Evolutionary conservation across 2,329 filamentous ascomycete species (phyloP).

Genomic region (Ambrosiella cleistominuta): DNA sequence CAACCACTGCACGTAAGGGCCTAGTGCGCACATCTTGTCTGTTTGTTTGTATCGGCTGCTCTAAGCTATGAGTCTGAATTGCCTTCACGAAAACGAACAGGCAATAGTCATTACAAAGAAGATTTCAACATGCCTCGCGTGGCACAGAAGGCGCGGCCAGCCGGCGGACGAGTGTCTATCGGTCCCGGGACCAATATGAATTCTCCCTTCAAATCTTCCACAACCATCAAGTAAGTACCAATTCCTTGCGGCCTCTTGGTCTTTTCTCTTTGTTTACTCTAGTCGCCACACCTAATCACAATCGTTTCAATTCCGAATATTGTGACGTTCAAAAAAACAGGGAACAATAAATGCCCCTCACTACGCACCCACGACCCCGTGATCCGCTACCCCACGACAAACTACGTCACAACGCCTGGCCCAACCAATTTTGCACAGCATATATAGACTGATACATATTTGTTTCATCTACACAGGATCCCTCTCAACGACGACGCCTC

Average conservation of each 20-base stretch:
- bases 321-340: not conserved
- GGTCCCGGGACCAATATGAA: slow-evolving; percentile 22
- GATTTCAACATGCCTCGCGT: slow-evolving; percentile 35
- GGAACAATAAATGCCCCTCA: not conserved
- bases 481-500: slow-evolving; percentile 89
- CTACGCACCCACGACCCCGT: not conserved
- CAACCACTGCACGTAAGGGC: not conserved
- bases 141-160: slow-evolving; percentile 34
- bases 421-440: not conserved
- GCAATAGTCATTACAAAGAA: not conserved
- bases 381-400: not conserved
- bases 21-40: not conserved
- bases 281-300: not conserved
- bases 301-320: not conserved
- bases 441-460: not conserved
- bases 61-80: not conserved
- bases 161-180: slow-evolving; percentile 29
- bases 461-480: slow-evolving; percentile 28
- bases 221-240: slow-evolving; percentile 31
- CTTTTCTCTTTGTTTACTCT: not conserved
- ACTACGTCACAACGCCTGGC: not conserved
- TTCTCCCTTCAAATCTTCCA: slow-evolving; percentile 37
- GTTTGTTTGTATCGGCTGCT: not conserved
- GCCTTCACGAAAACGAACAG: not conserved
- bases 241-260: slow-evolving; percentile 9